phyloP scores from a whole-genome alignment of 2,329 filamentous ascomycete genomes.

The Xylaria sp. region DNA sequence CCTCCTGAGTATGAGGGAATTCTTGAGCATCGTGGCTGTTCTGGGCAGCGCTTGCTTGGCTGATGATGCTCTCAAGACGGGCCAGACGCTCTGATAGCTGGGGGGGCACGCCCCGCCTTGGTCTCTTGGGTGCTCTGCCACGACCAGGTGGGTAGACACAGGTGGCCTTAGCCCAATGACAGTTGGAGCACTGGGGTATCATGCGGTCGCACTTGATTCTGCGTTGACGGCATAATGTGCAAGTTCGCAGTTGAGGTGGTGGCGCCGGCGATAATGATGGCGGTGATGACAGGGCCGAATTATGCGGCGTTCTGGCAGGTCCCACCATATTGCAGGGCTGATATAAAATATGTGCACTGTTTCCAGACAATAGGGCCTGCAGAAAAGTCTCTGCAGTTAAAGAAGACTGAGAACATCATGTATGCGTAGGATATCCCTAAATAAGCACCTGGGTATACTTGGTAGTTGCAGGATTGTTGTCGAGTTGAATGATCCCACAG shows the following conservation, averaged over 20 bases:
- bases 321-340: slow-evolving; percentile 1
- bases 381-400: not conserved
- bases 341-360: not conserved
- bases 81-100: slow-evolving; percentile 24
- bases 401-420: slow-evolving; percentile 5
- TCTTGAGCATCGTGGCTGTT: not conserved
- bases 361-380: not conserved
- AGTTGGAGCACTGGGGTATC: slow-evolving; percentile 22
- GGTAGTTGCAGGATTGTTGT: no score
- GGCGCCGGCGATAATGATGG: not conserved
- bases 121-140: slow-evolving; percentile 23
- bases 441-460: no score
- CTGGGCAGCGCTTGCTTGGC: slow-evolving; percentile 4
- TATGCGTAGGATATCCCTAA: no score
- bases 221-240: slow-evolving; percentile 25
- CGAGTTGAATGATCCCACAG: no score
- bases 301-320: not conserved
- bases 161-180: slow-evolving; percentile 2
- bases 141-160: slow-evolving; percentile 27
- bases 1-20: not conserved
- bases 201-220: slow-evolving; percentile 29
- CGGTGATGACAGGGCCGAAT: not conserved
- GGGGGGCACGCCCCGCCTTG: slow-evolving; percentile 3
- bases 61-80: slow-evolving; percentile 24
- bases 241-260: slow-evolving; percentile 21